phyloP scores from a whole-genome alignment of 805 yeast species.

The Myxozyma nipponensis region DNA sequence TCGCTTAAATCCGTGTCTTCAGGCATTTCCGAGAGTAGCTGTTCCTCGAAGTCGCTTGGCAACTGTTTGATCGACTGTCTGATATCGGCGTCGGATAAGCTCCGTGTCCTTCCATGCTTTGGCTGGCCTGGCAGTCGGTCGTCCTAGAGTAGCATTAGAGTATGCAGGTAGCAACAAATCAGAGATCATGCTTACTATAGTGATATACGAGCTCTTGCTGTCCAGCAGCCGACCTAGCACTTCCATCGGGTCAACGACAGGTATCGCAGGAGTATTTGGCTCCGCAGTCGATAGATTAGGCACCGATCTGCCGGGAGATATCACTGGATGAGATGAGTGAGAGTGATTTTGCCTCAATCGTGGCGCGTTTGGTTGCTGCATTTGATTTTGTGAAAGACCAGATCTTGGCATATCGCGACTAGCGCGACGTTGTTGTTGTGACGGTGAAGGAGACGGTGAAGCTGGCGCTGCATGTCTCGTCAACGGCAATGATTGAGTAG shows the following conservation, averaged over 20 bases:
- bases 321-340: too few relatives aligned
- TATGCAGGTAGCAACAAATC: background rate
- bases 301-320: too few relatives aligned
- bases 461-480: too few relatives aligned
- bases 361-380: too few relatives aligned
- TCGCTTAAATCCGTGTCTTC: conserved; percentile 1
- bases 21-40: background rate
- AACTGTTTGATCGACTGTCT: background rate
- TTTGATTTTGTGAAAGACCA: too few relatives aligned
- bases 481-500: background rate
- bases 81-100: conserved; percentile 1
- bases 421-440: too few relatives aligned
- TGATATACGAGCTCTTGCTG: conserved; percentile 11
- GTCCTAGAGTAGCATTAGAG: background rate
- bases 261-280: too few relatives aligned
- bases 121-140: background rate
- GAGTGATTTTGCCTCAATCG: too few relatives aligned
- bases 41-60: conserved; percentile 6
- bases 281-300: too few relatives aligned
- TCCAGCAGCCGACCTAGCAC: conserved; percentile 9
- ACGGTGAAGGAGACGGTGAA: too few relatives aligned
- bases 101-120: background rate
- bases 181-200: conserved; percentile 1
- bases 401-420: too few relatives aligned
- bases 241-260: conserved; percentile 9